A percentile compares a stretch with the other conserved stretches of the same genome.
Evolutionary conservation across 208 protist genomes (phyloP).

Genomic region (Leishmania martiniquensis): DNA sequence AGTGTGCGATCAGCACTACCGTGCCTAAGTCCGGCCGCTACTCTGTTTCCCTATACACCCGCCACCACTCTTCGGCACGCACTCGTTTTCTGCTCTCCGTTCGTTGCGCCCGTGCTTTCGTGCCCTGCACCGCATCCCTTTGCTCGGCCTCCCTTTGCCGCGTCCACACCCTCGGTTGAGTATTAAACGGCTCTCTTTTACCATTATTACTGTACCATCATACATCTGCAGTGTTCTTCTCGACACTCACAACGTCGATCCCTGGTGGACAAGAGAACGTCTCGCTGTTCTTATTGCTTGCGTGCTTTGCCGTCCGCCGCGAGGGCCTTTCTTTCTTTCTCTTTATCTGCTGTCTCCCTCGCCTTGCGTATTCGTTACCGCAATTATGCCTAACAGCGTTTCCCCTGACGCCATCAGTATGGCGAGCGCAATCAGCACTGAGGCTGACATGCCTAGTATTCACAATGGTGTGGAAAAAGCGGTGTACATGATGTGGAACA

Average conservation of each 20-base stretch:
- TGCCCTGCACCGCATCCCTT: not conserved
- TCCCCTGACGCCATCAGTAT: conserved; percentile 28
- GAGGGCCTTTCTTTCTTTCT: not conserved
- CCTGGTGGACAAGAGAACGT: not conserved
- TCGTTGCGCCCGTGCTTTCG: not conserved
- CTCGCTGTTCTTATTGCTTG: not conserved
- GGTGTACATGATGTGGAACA: conserved; percentile 84
- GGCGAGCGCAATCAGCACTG: conserved; percentile 39
- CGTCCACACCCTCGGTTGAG: not conserved
- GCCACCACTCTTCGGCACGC: not conserved
- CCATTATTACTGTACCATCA: not conserved
- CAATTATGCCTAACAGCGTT: conserved; percentile 12
- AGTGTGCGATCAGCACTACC: not conserved
- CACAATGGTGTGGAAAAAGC: conserved; percentile 58
- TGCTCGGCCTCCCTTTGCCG: not conserved
- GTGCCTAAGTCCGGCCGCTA: not conserved
- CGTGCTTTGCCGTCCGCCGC: not conserved
- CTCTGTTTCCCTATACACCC: not conserved
- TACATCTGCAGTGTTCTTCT: not conserved
- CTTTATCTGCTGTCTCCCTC: not conserved
- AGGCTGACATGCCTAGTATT: conserved; percentile 35
- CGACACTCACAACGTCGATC: not conserved
- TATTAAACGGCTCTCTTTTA: not conserved
- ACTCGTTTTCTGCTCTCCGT: not conserved
- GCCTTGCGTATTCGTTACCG: not conserved